Percentiles rank a stretch among this genome's conserved stretches.
These are phyloP conservation scores for Udeniomyces megalosporus DNA, from an alignment of 768 basidiomycete genomes.

Conservation along the genomic window DNA sequence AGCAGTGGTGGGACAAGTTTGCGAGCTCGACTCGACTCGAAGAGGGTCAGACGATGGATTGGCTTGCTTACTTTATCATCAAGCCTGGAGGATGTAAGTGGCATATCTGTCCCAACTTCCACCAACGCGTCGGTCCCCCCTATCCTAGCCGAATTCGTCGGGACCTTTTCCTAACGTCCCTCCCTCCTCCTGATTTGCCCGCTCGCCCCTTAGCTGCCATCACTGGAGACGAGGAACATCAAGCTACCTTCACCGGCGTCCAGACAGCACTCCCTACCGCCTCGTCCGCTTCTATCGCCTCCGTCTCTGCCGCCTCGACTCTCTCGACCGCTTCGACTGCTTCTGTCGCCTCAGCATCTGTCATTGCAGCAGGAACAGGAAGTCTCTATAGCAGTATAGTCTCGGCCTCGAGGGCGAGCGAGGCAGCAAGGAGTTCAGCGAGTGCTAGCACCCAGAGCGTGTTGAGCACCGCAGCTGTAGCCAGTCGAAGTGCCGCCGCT, in stretches of 20 bases:
- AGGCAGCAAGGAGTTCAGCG: not conserved
- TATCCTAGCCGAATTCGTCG: not conserved
- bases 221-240: constrained; percentile 7
- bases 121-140: not conserved
- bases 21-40: not conserved
- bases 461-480: too few species aligned
- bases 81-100: constrained; percentile 6
- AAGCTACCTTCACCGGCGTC: constrained; percentile 7
- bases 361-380: not conserved
- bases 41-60: not conserved
- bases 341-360: not conserved
- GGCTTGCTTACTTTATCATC: constrained; percentile 12
- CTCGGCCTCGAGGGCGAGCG: not conserved
- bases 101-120: not conserved
- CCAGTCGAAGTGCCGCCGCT: not conserved
- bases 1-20: constrained; percentile 5
- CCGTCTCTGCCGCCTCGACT: not conserved
- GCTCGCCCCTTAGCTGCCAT: not conserved
- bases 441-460: too few species aligned
- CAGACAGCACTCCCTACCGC: constrained; percentile 12
- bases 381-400: not conserved
- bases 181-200: too few species aligned
- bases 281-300: not conserved
- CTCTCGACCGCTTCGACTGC: constrained; percentile 1
- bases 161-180: not conserved